Percentiles rank a stretch among this genome's conserved stretches.
These are phyloP conservation scores for Nectriaceae sp. DNA, from an alignment of 2,329 filamentous ascomycete genomes.

Conservation along the genomic window DNA sequence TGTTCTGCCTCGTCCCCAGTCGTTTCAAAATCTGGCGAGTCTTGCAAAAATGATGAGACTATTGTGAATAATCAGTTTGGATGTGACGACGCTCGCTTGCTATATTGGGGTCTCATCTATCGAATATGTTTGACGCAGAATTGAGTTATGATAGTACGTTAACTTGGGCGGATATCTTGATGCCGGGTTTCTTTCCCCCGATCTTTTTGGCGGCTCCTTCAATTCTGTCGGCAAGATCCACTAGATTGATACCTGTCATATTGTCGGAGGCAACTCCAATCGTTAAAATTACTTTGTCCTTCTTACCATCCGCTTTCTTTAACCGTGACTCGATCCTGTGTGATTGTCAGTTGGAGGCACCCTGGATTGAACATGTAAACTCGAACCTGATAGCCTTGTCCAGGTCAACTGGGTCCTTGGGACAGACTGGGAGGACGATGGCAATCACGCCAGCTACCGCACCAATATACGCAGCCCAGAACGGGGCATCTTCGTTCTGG, in stretches of 20 bases:
- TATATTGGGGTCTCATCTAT: constrained; percentile 11
- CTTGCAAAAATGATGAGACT: constrained; percentile 10
- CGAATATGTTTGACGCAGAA: constrained; percentile 15
- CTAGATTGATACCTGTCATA: constrained; percentile 32
- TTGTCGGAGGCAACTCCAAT: constrained; percentile 35
- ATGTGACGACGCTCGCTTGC: constrained; percentile 19
- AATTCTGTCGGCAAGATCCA: constrained; percentile 36
- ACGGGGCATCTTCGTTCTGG: constrained; percentile 41
- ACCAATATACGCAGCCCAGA: constrained; percentile 58
- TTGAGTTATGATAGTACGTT: constrained; percentile 25
- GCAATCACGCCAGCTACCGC: constrained; percentile 47
- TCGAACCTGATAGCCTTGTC: constrained; percentile 42
- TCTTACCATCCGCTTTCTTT: constrained; percentile 35
- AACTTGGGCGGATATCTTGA: constrained; percentile 36
- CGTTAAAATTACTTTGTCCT: constrained; percentile 37
- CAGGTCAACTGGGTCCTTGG: constrained; percentile 37
- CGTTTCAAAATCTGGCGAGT: constrained; percentile 1
- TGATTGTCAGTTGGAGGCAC: constrained; percentile 17
- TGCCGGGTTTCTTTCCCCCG: constrained; percentile 31
- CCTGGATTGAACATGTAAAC: background rate
- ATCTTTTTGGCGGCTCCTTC: constrained; percentile 37
- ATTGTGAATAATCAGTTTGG: constrained; percentile 7
- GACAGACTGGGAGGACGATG: constrained; percentile 43
- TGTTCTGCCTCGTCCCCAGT: constrained; percentile 16
- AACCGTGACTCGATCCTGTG: constrained; percentile 33